A percentile compares a stretch with the other conserved stretches of the same genome.
Conservation (phyloP, 2,329 filamentous ascomycete genomes). For the Pestalotiopsis sp. region DNA sequence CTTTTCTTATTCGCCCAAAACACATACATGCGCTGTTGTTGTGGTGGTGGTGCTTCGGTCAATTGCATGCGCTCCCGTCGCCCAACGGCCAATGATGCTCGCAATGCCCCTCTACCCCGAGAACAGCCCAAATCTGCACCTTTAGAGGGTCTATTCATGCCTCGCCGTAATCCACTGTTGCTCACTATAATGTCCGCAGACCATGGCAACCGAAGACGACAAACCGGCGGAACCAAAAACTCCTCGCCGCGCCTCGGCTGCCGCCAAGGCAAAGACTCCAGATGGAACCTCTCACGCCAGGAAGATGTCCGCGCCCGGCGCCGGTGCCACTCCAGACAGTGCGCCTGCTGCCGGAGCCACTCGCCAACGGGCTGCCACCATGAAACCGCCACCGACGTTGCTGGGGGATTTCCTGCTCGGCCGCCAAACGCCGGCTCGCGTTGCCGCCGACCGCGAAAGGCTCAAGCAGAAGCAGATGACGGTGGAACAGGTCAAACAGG, state of each 20-base stretch:
- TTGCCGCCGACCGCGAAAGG: conserved; percentile 47
- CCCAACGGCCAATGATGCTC: conserved; percentile 21
- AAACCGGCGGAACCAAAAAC: conserved; percentile 29
- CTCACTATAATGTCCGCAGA: conserved; percentile 23
- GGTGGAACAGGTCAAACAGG: conserved; percentile 60
- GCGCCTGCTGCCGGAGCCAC: conserved; percentile 19
- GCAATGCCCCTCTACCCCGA: conserved; percentile 12
- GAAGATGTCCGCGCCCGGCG: conserved; percentile 20
- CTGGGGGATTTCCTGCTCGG: conserved; percentile 34
- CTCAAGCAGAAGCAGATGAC: conserved; percentile 56
- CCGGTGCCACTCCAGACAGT: conserved; percentile 25
- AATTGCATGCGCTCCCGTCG: conserved; percentile 19
- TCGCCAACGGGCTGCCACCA: conserved; percentile 31
- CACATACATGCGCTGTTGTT: background rate
- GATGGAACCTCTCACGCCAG: conserved; percentile 18
- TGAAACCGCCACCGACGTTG: conserved; percentile 30
- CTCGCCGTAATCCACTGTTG: conserved; percentile 14
- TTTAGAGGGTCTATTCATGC: conserved; percentile 15
- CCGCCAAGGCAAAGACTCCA: conserved; percentile 22
- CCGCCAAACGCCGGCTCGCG: conserved; percentile 49
- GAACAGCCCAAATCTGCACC: conserved; percentile 15
- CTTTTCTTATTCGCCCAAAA: background rate
- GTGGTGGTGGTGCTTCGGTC: background rate
- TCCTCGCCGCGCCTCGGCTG: conserved; percentile 18
- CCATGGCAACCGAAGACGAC: conserved; percentile 35